phyloP scores from a whole-genome alignment of 2,329 filamentous ascomycete species.

The Pyrenophora tritici-repentis region DNA sequence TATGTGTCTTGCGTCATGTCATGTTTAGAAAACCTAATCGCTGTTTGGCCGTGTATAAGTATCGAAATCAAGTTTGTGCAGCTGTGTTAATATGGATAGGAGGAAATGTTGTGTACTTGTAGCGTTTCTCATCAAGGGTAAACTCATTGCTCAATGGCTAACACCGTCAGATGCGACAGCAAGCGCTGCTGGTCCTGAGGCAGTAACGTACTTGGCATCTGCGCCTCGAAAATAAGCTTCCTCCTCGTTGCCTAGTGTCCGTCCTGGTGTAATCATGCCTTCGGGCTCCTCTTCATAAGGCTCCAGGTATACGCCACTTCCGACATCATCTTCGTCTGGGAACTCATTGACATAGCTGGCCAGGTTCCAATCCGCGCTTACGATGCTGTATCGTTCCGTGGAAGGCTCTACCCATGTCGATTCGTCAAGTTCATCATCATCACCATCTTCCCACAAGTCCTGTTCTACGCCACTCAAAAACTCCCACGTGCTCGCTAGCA shows the following conservation, averaged over 20 bases:
- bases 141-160: not conserved
- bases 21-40: not conserved
- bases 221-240: slow-evolving; percentile 4
- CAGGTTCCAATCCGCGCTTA: slow-evolving; percentile 19
- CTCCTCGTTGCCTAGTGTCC: slow-evolving; percentile 5
- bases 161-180: not conserved
- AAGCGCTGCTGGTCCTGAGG: not conserved
- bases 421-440: slow-evolving; percentile 17
- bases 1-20: slow-evolving; percentile 1
- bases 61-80: not conserved
- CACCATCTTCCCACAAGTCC: slow-evolving; percentile 39
- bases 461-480: slow-evolving; percentile 43
- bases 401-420: slow-evolving; percentile 9
- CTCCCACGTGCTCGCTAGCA: slow-evolving; percentile 40
- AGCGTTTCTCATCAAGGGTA: not conserved
- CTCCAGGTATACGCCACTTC: slow-evolving; percentile 7
- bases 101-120: not conserved
- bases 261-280: slow-evolving; percentile 26
- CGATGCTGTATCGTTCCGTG: slow-evolving; percentile 21
- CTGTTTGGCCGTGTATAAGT: not conserved
- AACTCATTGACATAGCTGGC: slow-evolving; percentile 22
- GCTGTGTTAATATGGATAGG: no score
- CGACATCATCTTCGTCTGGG: slow-evolving; percentile 6
- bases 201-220: not conserved
- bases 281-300: slow-evolving; percentile 29